Evolutionary conservation across 1,284 basidiomycete species (phyloP).

Genomic region (Malassezia sp.): DNA sequence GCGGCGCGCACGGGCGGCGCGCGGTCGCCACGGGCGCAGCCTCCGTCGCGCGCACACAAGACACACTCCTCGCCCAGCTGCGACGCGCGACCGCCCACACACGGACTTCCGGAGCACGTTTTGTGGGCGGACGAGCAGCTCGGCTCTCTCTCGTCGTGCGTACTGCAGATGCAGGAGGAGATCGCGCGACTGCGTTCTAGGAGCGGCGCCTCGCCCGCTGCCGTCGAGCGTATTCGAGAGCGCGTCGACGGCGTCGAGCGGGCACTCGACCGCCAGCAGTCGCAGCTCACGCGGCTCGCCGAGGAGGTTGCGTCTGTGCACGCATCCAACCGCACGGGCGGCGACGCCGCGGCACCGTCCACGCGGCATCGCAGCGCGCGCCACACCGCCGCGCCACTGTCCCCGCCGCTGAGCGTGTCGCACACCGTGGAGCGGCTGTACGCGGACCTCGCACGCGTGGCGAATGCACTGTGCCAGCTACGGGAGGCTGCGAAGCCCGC

Average conservation of each 20-base stretch:
- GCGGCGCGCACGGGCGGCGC: too few relatives aligned
- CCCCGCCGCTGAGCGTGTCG: too few relatives aligned
- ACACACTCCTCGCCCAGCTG: not conserved
- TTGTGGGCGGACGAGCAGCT: constrained; percentile 14
- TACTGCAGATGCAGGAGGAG: constrained; percentile 10
- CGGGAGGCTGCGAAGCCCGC: not conserved
- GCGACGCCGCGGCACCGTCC: not conserved
- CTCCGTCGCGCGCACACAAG: too few relatives aligned
- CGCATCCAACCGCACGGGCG: not conserved
- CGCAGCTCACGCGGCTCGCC: constrained; percentile 1
- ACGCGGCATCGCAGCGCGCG: not conserved
- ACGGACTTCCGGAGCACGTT: constrained; percentile 4
- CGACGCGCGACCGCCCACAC: not conserved
- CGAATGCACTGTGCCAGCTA: not conserved
- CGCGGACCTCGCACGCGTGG: constrained; percentile 12
- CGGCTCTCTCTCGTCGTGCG: constrained; percentile 1
- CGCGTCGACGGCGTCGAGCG: not conserved
- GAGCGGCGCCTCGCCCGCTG: not conserved
- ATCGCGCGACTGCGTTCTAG: not conserved
- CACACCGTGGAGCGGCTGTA: constrained; percentile 1
- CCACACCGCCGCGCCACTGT: not conserved
- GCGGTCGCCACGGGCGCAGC: too few relatives aligned
- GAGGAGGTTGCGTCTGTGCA: not conserved
- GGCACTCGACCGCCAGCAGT: constrained; percentile 3
- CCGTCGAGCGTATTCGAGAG: not conserved